Percentiles rank a stretch among this genome's conserved stretches.
These are phyloP conservation scores for Tolypocladium capitatum DNA, from an alignment of 2,329 filamentous ascomycete species.

Conservation along the genomic window DNA sequence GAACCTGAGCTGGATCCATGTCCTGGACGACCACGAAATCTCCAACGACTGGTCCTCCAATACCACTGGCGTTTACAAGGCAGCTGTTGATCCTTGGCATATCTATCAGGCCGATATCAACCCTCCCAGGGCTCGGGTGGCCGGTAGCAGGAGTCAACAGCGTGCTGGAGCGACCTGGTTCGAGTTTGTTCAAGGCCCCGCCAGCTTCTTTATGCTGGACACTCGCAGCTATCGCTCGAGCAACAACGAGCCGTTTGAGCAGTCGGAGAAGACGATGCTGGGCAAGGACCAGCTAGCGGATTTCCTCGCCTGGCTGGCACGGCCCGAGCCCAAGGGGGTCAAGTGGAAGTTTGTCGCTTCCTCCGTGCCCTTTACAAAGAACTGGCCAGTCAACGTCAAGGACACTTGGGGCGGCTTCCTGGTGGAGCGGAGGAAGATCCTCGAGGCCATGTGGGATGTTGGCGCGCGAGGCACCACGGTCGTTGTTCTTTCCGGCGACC, in stretches of 20 bases:
- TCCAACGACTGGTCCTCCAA: constrained; percentile 71
- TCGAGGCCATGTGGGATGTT: constrained; percentile 87
- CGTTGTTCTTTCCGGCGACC: constrained; percentile 74
- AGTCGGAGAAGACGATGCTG: constrained; percentile 71
- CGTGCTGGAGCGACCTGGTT: constrained; percentile 63
- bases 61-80: constrained; percentile 63
- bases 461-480: constrained; percentile 65
- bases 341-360: constrained; percentile 90
- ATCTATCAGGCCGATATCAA: constrained; percentile 80
- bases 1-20: constrained; percentile 92
- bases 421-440: constrained; percentile 59
- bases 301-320: constrained; percentile 62
- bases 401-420: constrained; percentile 96
- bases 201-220: constrained; percentile 89
- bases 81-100: constrained; percentile 72
- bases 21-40: constrained; percentile 94
- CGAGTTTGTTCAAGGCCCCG: constrained; percentile 77
- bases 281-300: constrained; percentile 67
- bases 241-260: constrained; percentile 44
- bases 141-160: constrained; percentile 24
- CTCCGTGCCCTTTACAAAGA: constrained; percentile 91
- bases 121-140: constrained; percentile 52
- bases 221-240: constrained; percentile 76
- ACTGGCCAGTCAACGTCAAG: constrained; percentile 77
- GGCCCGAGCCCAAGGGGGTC: constrained; percentile 60